Conservation (phyloP, 352 stramenopile genomes). For the Aphanomyces stellatus region DNA sequence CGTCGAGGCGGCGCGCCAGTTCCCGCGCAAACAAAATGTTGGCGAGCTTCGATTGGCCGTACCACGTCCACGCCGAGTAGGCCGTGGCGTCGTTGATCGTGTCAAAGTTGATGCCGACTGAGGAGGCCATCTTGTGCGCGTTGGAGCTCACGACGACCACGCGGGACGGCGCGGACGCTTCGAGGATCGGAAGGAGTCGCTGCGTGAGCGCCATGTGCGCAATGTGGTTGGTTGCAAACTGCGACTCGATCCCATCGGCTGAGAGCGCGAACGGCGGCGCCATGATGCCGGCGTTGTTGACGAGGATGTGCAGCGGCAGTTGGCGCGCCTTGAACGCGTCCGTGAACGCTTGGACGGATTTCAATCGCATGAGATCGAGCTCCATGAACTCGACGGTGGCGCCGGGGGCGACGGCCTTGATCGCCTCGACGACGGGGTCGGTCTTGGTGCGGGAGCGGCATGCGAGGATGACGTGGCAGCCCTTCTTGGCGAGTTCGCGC, state of each 20-base stretch:
- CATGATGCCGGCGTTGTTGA: slow-evolving; percentile 68
- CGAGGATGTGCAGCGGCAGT: slow-evolving; percentile 43
- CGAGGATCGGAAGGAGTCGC: slow-evolving; percentile 34
- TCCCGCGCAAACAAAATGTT: slow-evolving; percentile 27
- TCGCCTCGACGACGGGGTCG: slow-evolving; percentile 14
- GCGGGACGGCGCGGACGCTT: slow-evolving; percentile 22
- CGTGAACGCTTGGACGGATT: slow-evolving; percentile 36
- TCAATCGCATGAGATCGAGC: slow-evolving; percentile 35
- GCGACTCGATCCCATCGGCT: slow-evolving; percentile 35
- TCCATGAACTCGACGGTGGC: slow-evolving; percentile 31
- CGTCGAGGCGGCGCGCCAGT: slow-evolving; percentile 21
- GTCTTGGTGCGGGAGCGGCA: slow-evolving; percentile 25
- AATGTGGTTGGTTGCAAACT: slow-evolving; percentile 68
- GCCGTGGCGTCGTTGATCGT: not conserved
- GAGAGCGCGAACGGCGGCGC: slow-evolving; percentile 30
- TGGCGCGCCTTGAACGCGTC: slow-evolving; percentile 27
- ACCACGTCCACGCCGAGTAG: not conserved
- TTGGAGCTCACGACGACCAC: slow-evolving; percentile 40
- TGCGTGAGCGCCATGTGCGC: slow-evolving; percentile 56
- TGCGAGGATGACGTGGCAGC: slow-evolving; percentile 30
- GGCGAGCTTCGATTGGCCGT: slow-evolving; percentile 24
- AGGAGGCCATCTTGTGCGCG: slow-evolving; percentile 8
- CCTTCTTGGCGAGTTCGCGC: slow-evolving; percentile 26
- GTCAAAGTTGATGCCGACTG: not conserved
- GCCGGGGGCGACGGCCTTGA: not conserved